phyloP scores from a whole-genome alignment of 1,284 basidiomycete species.

The Ganoderma resinaceum region DNA sequence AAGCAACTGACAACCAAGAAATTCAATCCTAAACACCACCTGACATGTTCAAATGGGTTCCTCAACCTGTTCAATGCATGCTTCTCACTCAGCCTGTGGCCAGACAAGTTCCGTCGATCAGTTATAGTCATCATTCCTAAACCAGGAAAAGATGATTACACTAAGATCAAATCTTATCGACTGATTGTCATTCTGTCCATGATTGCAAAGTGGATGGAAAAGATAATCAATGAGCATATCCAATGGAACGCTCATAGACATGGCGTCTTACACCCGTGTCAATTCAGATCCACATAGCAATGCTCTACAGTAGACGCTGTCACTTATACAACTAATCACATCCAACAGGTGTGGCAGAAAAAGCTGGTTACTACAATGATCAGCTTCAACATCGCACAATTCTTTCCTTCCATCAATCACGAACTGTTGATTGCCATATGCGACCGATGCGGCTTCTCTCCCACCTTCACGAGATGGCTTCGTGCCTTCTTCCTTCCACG shows the following conservation, averaged over 20 bases:
- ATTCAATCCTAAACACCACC: too few species aligned
- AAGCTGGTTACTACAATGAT: background rate
- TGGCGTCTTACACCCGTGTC: background rate
- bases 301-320: background rate
- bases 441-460: conserved; percentile 4
- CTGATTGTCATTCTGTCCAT: conserved; percentile 20
- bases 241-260: background rate
- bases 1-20: too few species aligned
- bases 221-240: conserved; percentile 6
- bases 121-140: conserved; percentile 26
- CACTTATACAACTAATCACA: background rate
- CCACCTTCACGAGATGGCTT: conserved; percentile 5
- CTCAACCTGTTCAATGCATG: conserved; percentile 9
- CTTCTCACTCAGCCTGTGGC: conserved; percentile 8
- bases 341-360: background rate
- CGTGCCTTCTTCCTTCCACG: conserved; percentile 6
- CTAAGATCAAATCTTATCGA: conserved; percentile 13
- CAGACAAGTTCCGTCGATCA: conserved; percentile 14
- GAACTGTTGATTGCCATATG: conserved; percentile 7
- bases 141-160: conserved; percentile 23
- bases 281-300: background rate
- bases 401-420: conserved; percentile 21
- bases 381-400: conserved; percentile 15
- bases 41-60: background rate
- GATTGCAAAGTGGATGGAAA: conserved; percentile 16